Evolutionary conservation across 768 basidiomycete genomes (phyloP).

Genomic region (Tulasnella sp.): DNA sequence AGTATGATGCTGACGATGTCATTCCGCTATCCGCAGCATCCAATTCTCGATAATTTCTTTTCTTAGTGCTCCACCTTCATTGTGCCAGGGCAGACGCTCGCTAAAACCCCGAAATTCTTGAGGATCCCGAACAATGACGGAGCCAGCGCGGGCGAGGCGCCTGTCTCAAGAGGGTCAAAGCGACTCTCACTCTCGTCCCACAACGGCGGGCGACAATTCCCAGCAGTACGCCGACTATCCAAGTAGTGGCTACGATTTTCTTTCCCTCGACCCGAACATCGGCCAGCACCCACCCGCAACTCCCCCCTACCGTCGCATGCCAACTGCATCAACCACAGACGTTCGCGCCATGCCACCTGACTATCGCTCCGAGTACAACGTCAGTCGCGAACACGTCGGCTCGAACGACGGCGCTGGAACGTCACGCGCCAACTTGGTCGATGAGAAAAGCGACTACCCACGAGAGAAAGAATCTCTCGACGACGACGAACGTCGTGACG

Average conservation of each 20-base stretch:
- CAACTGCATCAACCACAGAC: neutral
- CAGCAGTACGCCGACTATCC: neutral
- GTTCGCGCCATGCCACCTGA: constrained; percentile 14
- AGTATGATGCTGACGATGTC: neutral
- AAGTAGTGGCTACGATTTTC: neutral
- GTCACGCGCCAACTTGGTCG: neutral
- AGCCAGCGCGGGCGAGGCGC: neutral
- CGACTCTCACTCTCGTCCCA: neutral
- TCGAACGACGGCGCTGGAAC: neutral
- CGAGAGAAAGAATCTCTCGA: neutral
- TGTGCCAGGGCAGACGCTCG: neutral
- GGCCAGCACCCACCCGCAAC: constrained; percentile 11
- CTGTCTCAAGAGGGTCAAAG: neutral
- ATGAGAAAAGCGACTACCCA: constrained; percentile 15
- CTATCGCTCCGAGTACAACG: constrained; percentile 17
- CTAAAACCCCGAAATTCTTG: neutral
- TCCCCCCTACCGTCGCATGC: constrained; percentile 10
- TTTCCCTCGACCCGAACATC: neutral
- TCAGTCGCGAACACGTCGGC: constrained; percentile 8
- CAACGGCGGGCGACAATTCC: neutral
- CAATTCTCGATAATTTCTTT: neutral
- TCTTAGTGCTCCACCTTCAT: neutral
- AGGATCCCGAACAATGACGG: neutral
- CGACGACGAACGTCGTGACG: neutral
- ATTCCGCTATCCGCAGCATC: neutral